Percentiles rank a stretch among this genome's conserved stretches.
phyloP scores from a whole-genome alignment of 202 grass and related monocot genomes.

The Hordeum pubiflorum region DNA sequence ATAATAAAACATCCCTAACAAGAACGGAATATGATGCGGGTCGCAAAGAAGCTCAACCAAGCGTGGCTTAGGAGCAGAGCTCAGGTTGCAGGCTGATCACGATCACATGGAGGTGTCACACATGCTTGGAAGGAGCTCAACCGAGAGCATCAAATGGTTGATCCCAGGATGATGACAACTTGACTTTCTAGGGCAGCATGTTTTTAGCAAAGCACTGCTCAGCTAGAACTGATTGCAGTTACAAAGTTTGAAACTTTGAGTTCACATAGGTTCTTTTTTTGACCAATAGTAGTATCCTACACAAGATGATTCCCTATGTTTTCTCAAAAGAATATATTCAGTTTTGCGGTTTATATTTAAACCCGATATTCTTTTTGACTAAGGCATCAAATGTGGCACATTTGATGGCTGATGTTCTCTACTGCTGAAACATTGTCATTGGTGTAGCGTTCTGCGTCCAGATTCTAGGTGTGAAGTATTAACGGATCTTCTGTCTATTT shows the following conservation, averaged over 20 bases:
- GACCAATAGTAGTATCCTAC: neutral
- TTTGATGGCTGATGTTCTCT: slow-evolving; percentile 9
- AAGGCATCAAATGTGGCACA: slow-evolving; percentile 1
- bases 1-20: neutral
- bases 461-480: slow-evolving; percentile 9
- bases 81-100: neutral
- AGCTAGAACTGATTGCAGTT: slow-evolving; percentile 3
- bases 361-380: neutral
- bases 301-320: neutral
- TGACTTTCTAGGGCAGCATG: neutral
- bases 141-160: neutral
- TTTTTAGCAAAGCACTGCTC: neutral
- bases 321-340: slow-evolving; percentile 11
- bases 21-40: neutral
- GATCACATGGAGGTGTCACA: neutral
- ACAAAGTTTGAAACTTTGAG: neutral
- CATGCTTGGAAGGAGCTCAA: neutral
- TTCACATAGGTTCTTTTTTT: neutral
- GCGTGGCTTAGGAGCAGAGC: neutral
- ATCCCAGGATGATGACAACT: neutral
- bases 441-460: slow-evolving; percentile 5
- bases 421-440: slow-evolving; percentile 10
- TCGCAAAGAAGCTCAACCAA: neutral
- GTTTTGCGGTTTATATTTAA: slow-evolving; percentile 3
- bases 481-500: slow-evolving; percentile 10